Evolutionary conservation across 2,329 filamentous ascomycete species (phyloP).

Genomic region (Diaporthe citri): DNA sequence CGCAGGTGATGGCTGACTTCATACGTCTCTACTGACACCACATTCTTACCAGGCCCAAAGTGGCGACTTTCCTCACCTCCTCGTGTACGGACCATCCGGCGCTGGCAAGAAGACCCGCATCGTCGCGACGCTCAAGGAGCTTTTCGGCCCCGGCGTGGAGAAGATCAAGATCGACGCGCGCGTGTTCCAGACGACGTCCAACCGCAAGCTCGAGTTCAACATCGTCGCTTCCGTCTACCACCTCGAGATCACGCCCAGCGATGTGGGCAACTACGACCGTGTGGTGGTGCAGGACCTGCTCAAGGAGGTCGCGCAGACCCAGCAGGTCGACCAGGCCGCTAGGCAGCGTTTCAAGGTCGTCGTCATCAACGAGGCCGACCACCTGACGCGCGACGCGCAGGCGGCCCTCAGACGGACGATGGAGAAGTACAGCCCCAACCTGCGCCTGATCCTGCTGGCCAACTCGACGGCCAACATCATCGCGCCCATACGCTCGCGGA

Average conservation of each 20-base stretch:
- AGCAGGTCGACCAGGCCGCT: conserved; percentile 95
- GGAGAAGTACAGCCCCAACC: conserved; percentile 98
- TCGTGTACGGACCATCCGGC: conserved; percentile 96
- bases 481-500: conserved; percentile 94
- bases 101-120: conserved; percentile 98
- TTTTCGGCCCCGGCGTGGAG: conserved; percentile 96
- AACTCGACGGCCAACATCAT: conserved; percentile 99
- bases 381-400: conserved; percentile 93
- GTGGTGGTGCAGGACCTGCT: conserved; percentile 96
- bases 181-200: conserved; percentile 94
- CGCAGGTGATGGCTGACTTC: neutral
- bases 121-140: conserved; percentile 92
- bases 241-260: conserved; percentile 96
- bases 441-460: conserved; percentile 90
- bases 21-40: conserved; percentile 30
- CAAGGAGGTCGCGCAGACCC: conserved; percentile 98
- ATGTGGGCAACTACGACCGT: conserved; percentile 95
- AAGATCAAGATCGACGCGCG: conserved; percentile 99
- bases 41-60: conserved; percentile 81
- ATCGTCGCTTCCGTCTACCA: conserved; percentile 98
- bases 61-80: conserved; percentile 96
- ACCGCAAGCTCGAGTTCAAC: conserved; percentile 99
- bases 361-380: conserved; percentile 98
- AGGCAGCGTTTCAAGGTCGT: conserved; percentile 98
- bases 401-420: conserved; percentile 94